These are phyloP conservation scores for Pseudovirgaria hyperparasitica DNA, from an alignment of 2,329 filamentous ascomycete species.

Conservation along the genomic window DNA sequence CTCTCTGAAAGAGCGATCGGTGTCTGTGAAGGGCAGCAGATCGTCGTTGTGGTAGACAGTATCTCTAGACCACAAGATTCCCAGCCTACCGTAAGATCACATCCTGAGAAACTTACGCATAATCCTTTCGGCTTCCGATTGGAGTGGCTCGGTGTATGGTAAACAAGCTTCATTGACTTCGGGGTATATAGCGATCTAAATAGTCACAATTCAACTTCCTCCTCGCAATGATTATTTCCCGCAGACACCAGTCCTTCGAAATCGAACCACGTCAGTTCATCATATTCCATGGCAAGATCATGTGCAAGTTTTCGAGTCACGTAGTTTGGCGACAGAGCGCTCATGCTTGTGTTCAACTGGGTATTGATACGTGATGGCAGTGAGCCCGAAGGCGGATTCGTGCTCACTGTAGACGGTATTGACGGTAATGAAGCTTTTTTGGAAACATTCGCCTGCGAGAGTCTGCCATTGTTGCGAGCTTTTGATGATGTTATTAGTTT, in stretches of 20 bases:
- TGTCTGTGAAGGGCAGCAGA: no score
- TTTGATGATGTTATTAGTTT: neutral
- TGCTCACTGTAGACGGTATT: neutral
- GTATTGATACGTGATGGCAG: neutral
- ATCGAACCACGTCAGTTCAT: constrained; percentile 28
- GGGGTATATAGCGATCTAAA: no score
- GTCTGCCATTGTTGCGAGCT: neutral
- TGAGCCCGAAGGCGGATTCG: neutral
- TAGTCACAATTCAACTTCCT: constrained; percentile 28
- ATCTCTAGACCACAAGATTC: no score
- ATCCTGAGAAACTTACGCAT: no score
- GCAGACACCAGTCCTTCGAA: constrained; percentile 32
- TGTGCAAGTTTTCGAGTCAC: constrained; percentile 14
- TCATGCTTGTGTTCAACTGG: neutral
- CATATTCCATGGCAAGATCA: constrained; percentile 15
- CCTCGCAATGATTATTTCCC: constrained; percentile 28
- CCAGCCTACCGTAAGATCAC: no score
- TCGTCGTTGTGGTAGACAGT: no score
- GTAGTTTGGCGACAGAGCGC: constrained; percentile 1
- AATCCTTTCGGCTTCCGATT: no score
- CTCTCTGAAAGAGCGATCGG: no score
- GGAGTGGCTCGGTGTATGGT: no score
- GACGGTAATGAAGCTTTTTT: neutral
- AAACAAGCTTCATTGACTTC: no score
- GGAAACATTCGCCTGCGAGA: neutral